Evolutionary conservation across 2,329 filamentous ascomycete species (phyloP).

Genomic region (Ascochyta viciae-villosae): DNA sequence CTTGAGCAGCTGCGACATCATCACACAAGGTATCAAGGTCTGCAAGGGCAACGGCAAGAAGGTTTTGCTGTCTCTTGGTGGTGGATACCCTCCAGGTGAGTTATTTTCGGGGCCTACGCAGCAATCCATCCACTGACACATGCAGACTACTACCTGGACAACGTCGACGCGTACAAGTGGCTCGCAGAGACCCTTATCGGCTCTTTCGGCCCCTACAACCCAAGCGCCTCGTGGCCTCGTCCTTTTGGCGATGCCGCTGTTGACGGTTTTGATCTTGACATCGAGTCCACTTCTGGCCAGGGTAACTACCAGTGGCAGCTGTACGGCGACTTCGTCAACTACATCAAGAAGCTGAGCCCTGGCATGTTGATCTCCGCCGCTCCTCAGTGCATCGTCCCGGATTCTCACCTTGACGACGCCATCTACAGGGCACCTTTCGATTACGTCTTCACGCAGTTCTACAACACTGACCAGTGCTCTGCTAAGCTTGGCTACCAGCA

Average conservation of each 20-base stretch:
- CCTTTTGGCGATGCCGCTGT: slow-evolving; percentile 56
- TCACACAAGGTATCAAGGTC: slow-evolving; percentile 43
- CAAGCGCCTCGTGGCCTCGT: slow-evolving; percentile 48
- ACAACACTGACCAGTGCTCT: slow-evolving; percentile 61
- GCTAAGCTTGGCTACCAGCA: slow-evolving; percentile 51
- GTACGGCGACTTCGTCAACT: slow-evolving; percentile 58
- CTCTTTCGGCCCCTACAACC: slow-evolving; percentile 56
- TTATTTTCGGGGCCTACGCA: neutral
- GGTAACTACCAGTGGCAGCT: slow-evolving; percentile 48
- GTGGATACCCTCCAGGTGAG: slow-evolving; percentile 36
- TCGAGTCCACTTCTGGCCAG: slow-evolving; percentile 38
- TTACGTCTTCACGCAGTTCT: slow-evolving; percentile 64
- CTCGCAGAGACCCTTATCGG: slow-evolving; percentile 61
- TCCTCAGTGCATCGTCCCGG: slow-evolving; percentile 61
- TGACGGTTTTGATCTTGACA: slow-evolving; percentile 63
- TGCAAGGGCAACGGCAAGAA: slow-evolving; percentile 47
- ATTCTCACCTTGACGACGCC: slow-evolving; percentile 54
- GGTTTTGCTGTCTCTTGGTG: slow-evolving; percentile 57
- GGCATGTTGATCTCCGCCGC: slow-evolving; percentile 60
- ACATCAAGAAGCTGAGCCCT: slow-evolving; percentile 50
- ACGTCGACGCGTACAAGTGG: slow-evolving; percentile 49
- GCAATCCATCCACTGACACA: slow-evolving; percentile 22
- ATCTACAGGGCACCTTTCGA: slow-evolving; percentile 58
- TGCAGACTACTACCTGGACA: slow-evolving; percentile 53
- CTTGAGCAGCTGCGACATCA: slow-evolving; percentile 52